Evolutionary conservation across 257 asterid genomes (phyloP).

Genomic region (Misopates orontium): DNA sequence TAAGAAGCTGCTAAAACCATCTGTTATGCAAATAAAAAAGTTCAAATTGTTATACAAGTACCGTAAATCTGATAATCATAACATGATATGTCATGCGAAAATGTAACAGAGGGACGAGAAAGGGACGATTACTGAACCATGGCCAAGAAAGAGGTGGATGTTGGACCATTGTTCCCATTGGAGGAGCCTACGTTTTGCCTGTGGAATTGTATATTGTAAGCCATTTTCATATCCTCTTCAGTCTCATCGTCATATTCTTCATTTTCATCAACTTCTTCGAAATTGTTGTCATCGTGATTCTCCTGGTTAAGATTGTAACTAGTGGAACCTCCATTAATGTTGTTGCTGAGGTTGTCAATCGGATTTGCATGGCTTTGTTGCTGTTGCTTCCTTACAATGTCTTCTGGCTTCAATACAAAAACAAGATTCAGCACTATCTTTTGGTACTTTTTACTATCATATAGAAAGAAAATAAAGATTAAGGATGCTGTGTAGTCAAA

Average conservation of each 20-base stretch:
- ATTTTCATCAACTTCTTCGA: constrained; percentile 30
- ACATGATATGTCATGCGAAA: too few species aligned
- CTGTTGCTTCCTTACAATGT: constrained; percentile 35
- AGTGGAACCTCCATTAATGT: constrained; percentile 8
- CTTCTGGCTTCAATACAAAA: constrained; percentile 49
- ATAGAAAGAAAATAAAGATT: neutral
- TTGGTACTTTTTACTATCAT: neutral
- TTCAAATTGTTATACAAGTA: too few species aligned
- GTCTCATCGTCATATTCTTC: constrained; percentile 27
- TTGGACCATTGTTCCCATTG: constrained; percentile 18
- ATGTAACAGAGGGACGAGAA: constrained; percentile 1
- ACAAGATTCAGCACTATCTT: constrained; percentile 30
- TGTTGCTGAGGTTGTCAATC: constrained; percentile 14
- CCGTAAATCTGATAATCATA: too few species aligned
- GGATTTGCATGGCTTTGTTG: constrained; percentile 14
- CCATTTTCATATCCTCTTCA: constrained; percentile 37
- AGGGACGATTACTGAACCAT: constrained; percentile 34
- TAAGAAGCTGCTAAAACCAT: too few species aligned
- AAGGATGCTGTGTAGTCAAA: neutral
- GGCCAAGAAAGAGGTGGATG: constrained; percentile 36
- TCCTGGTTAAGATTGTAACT: constrained; percentile 26
- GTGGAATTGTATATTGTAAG: constrained; percentile 35
- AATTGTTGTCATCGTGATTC: constrained; percentile 18
- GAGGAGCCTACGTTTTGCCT: constrained; percentile 33
- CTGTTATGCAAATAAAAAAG: too few species aligned